Base-by-base conservation (phyloP, 768 basidiomycete species). In the Hirschioporus abietinus region DNA sequence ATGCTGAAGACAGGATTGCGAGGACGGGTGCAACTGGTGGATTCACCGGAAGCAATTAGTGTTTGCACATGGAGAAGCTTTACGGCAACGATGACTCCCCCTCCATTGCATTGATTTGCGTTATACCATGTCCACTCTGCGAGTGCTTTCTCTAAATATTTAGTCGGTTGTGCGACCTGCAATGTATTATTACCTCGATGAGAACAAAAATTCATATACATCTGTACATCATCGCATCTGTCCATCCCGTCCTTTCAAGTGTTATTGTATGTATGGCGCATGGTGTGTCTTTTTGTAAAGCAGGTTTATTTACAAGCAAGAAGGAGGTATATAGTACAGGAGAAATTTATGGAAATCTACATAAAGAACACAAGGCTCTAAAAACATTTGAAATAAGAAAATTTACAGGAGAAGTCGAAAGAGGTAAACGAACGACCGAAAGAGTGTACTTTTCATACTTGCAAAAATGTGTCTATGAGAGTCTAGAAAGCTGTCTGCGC, bases 1-100 rank as follows among this genome's bases (percentile, higher is more conserved):
- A 88, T 73, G 69, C 80, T 24, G 76, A 79, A 64, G 73, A 78
- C 2, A 84, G 85, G 27, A 83, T 86, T 67, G 78, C 78, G 18
- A 61, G 52, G 9, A 65, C 68, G 10, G 71, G 71, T 52, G 71
- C 60, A 1, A 57, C 65, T n/a, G 67, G 70, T 36, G 70, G 70
- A 18, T 58, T 68, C 6, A 68, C 63, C 1, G 70, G 70, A n/a
- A 61, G 60, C 42, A 52, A 52, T 52, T 52, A 52, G 20, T 52
- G 42, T 20, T 15, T 30, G 8, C 30, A 30, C 30, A 30, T n/a
- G n/a, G n/a, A 30, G 30, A 30, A 30, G 30, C 8, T 15, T 52
- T 12, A 5, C 12, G 42, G 42, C 20, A 52, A 52, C 20, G 42
- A 52, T 52, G 30, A 30, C n/a, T 30, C 30, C 12, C 12, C 20